These are phyloP conservation scores for Sugiyamaella novakii DNA, from an alignment of 1,139 yeast genomes.

Conservation along the genomic window DNA sequence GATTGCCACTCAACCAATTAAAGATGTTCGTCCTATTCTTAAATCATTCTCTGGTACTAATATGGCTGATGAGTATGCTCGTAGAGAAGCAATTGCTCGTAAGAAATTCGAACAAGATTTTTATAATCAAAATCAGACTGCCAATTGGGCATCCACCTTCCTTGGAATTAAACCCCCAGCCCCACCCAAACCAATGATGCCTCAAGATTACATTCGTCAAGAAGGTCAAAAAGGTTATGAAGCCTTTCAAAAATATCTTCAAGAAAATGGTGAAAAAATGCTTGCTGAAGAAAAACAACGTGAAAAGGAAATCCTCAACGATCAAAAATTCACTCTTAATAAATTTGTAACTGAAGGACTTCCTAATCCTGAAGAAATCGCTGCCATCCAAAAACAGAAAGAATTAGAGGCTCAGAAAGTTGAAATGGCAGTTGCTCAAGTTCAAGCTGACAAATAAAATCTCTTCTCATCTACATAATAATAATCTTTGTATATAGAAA, in stretches of 20 bases:
- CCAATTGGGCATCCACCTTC: conserved; percentile 57
- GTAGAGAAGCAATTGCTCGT: conserved; percentile 76
- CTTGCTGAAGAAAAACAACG: conserved; percentile 76
- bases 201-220: conserved; percentile 86
- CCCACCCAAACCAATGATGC: conserved; percentile 73
- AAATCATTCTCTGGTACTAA: conserved; percentile 61
- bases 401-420: conserved; percentile 44
- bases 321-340: conserved; percentile 75
- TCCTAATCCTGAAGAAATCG: conserved; percentile 84
- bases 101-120: conserved; percentile 70
- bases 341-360: conserved; percentile 83
- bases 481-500: conserved; percentile 8
- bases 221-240: conserved; percentile 91
- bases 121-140: conserved; percentile 47
- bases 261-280: conserved; percentile 87
- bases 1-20: conserved; percentile 86
- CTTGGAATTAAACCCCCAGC: conserved; percentile 62
- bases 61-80: conserved; percentile 74
- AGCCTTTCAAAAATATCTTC: conserved; percentile 76
- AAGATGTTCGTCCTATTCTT: conserved; percentile 88
- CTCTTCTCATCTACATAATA: too few relatives aligned
- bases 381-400: conserved; percentile 60
- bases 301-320: conserved; percentile 79
- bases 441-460: conserved; percentile 21
- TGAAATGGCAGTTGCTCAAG: conserved; percentile 22